Percentiles rank a stretch among this genome's conserved stretches.
Conservation (phyloP, 1,284 basidiomycete genomes). For the Cutaneotrichosporon dermatis region DNA sequence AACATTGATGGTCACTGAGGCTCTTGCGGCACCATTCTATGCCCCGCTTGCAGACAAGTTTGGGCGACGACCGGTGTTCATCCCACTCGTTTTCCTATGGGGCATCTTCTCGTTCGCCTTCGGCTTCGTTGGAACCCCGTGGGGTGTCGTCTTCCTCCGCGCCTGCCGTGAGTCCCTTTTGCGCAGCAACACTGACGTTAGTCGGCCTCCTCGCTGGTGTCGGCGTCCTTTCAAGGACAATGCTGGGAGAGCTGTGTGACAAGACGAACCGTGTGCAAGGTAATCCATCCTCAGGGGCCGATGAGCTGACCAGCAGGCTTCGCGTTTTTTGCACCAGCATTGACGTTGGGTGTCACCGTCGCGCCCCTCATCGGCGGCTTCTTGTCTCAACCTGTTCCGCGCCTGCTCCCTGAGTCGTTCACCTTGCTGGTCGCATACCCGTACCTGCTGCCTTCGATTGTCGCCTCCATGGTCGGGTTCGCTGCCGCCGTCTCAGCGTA, state of each 20-base stretch:
- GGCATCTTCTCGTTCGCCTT: conserved; percentile 23
- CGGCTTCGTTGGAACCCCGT: conserved; percentile 20
- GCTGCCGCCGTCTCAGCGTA: conserved; percentile 18
- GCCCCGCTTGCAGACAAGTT: conserved; percentile 32
- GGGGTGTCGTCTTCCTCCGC: conserved; percentile 24
- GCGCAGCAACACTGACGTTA: conserved; percentile 5
- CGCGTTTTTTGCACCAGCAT: conserved; percentile 35
- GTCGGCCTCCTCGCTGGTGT: conserved; percentile 37
- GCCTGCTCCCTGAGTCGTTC: conserved; percentile 30
- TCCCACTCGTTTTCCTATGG: conserved; percentile 21
- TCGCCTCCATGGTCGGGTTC: conserved; percentile 25
- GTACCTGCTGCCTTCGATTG: conserved; percentile 38
- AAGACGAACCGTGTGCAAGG: conserved; percentile 37
- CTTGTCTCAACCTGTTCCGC: conserved; percentile 18
- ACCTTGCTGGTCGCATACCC: conserved; percentile 27
- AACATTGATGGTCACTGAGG: conserved; percentile 35
- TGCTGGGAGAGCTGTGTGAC: conserved; percentile 41
- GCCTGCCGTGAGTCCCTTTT: conserved; percentile 25
- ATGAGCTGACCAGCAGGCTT: conserved; percentile 22
- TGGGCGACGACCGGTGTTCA: conserved; percentile 35
- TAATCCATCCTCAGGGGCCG: conserved; percentile 1
- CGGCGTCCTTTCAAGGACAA: conserved; percentile 38
- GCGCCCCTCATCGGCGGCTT: conserved; percentile 42
- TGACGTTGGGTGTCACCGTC: conserved; percentile 34
- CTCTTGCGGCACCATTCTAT: conserved; percentile 35